Base-by-base conservation (phyloP, 495 filamentous ascomycete genomes). In the Penicillium herquei region DNA sequence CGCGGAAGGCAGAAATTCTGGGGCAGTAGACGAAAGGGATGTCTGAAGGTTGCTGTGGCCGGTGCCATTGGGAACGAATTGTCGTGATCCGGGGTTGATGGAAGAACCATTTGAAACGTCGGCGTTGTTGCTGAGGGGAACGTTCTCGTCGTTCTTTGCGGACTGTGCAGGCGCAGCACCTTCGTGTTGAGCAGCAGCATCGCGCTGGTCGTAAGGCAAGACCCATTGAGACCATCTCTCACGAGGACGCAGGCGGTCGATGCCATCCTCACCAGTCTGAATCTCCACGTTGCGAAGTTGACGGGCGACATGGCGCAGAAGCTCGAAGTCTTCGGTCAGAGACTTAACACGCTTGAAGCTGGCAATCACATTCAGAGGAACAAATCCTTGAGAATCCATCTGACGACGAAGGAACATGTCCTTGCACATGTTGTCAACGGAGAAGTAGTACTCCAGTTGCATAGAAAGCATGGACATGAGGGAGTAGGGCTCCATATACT, bases 301-400 rank as follows among this genome's bases (percentile, higher is more conserved):
- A 40, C 85, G 77, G 64, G 89, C 89, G 26, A 87, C 91, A 39
- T 82, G 78, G 49, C 88, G 87, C 43, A 98, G 72, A 16, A 92
- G 61, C 35, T 91, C 85, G 39, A 84, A 73, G 54, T 94, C 87
- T 49, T 84, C 79, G 6, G 88, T 89, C 26, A 96, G 70, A 12
- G 81, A 71, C 72, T 85, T 88, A 65, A 98, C 86, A 46, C 93
- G 86, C 64, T 89, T 90, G 77, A 98, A 98, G 39, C 72, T 77
- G 8, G 89, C 86, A 56, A 98, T 85, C 41, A 96, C 76, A 26
- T 69, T 70, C 51, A 98, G 69, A 49, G 81, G 83, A n/a, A 96
- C 92, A 66, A 89, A 98, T 8, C 94, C 94, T 69, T 96, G 87
- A 3, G 84, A 88, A 65, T 98, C 93, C 95, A 98, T 97, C 50